Evolutionary conservation across 345 rosid genomes (phyloP).

Genomic region (Bruguiera parviflora): DNA sequence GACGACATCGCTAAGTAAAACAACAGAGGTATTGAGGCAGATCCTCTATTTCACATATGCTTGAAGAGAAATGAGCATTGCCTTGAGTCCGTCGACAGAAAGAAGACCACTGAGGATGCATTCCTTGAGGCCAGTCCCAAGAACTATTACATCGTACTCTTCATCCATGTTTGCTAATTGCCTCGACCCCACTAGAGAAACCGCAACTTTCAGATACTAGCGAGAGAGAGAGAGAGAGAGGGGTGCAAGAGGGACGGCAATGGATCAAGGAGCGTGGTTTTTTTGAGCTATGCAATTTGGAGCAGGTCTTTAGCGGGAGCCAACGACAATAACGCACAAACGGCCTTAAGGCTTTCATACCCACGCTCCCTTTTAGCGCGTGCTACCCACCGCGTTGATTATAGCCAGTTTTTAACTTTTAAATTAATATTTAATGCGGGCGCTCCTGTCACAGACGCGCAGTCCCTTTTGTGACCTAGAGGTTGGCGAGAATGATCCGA

Average conservation of each 20-base stretch:
- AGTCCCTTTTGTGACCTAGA: no score
- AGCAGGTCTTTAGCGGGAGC: conserved; percentile 38
- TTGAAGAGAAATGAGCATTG: conserved; percentile 4
- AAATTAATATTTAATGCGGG: no score
- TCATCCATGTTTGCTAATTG: conserved; percentile 51
- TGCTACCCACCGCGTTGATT: no score
- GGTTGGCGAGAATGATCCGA: no score
- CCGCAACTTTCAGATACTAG: background rate
- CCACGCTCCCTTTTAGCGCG: background rate
- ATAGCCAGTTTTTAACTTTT: no score
- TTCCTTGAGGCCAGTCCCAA: conserved; percentile 89
- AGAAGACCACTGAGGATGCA: conserved; percentile 95
- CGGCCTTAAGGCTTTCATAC: background rate
- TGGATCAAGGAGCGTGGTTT: background rate
- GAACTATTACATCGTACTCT: conserved; percentile 88
- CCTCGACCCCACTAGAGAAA: background rate
- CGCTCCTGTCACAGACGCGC: no score
- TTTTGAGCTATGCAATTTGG: background rate
- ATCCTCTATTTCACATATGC: background rate
- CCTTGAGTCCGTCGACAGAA: conserved; percentile 93
- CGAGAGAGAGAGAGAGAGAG: background rate
- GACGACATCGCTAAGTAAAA: no score
- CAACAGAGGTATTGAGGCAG: no score
- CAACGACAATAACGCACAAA: conserved; percentile 16
- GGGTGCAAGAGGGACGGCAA: background rate